These are phyloP conservation scores for Phytophthora pluvialis DNA, from an alignment of 352 stramenopile genomes.

Conservation along the genomic window DNA sequence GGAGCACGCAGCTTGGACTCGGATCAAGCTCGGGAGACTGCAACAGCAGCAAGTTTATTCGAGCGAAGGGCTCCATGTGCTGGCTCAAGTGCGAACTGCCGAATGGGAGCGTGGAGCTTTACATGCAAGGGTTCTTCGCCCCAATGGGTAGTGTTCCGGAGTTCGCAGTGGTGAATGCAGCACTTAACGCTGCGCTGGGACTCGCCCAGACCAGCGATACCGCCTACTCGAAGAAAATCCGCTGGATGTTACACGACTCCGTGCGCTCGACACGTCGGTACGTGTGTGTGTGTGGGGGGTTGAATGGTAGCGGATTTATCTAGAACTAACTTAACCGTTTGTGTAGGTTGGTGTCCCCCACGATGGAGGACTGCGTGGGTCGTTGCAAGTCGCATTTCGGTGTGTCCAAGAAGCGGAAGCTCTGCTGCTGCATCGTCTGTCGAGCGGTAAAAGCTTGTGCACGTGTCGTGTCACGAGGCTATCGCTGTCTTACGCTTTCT, in stretches of 20 bases:
- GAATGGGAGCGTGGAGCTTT: slow-evolving; percentile 42
- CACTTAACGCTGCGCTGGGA: slow-evolving; percentile 29
- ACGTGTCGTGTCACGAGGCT: background rate
- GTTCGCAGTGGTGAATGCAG: slow-evolving; percentile 35
- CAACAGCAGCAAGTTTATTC: slow-evolving; percentile 21
- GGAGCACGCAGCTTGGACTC: slow-evolving; percentile 27
- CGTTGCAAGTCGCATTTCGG: slow-evolving; percentile 43
- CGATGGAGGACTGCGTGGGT: slow-evolving; percentile 38
- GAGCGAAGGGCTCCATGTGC: slow-evolving; percentile 46
- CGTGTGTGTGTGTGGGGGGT: background rate
- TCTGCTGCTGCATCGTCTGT: slow-evolving; percentile 48
- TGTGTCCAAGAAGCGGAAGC: slow-evolving; percentile 31
- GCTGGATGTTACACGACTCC: slow-evolving; percentile 54
- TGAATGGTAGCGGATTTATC: no score
- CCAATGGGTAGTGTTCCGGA: slow-evolving; percentile 41
- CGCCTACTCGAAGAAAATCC: slow-evolving; percentile 50
- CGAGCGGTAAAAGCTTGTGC: slow-evolving; percentile 30
- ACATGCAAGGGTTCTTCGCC: slow-evolving; percentile 50
- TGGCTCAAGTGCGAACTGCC: slow-evolving; percentile 52
- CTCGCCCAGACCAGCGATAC: slow-evolving; percentile 46
- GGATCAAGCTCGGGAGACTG: background rate
- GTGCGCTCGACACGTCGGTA: slow-evolving; percentile 34
- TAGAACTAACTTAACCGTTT: no score
- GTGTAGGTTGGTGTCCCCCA: slow-evolving; percentile 19
- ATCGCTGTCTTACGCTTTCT: background rate